These are phyloP conservation scores for Nitzschia sp. DNA, from an alignment of 108 stramenopile genomes.

Conservation along the genomic window DNA sequence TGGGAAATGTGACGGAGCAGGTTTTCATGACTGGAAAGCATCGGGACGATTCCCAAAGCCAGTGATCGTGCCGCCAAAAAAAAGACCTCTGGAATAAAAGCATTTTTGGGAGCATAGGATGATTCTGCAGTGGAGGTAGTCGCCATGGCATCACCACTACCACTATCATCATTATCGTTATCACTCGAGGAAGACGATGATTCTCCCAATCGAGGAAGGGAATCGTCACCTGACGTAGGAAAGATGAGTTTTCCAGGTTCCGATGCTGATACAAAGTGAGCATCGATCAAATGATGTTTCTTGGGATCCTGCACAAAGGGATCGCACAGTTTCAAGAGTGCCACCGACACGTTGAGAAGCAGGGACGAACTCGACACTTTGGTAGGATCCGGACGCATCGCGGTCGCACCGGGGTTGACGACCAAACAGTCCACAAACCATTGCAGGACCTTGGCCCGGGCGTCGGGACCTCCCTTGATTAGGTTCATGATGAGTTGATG, in stretches of 20 bases:
- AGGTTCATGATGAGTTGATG: constrained; percentile 64
- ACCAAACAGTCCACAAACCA: constrained; percentile 83
- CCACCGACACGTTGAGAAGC: constrained; percentile 65
- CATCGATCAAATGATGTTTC: constrained; percentile 68
- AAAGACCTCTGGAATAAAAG: constrained; percentile 84
- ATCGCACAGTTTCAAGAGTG: constrained; percentile 78
- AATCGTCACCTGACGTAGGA: constrained; percentile 64
- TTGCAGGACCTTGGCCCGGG: constrained; percentile 55
- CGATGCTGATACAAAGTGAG: constrained; percentile 66
- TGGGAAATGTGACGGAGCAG: constrained; percentile 61
- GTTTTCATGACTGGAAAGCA: constrained; percentile 48
- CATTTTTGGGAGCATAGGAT: constrained; percentile 73
- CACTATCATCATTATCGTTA: constrained; percentile 5
- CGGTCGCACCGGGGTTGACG: constrained; percentile 75
- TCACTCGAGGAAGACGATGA: not conserved
- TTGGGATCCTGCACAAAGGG: constrained; percentile 68
- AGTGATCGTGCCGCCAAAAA: constrained; percentile 78
- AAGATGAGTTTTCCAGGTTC: constrained; percentile 69
- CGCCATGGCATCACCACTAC: not conserved
- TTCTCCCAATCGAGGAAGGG: constrained; percentile 75
- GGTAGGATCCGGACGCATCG: constrained; percentile 64
- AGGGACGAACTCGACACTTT: constrained; percentile 67
- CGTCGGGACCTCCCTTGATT: constrained; percentile 67
- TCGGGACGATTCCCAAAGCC: constrained; percentile 68
- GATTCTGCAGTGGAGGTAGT: not conserved